Base-by-base conservation (phyloP, 495 filamentous ascomycete species). In the Neurospora tetraspora region DNA sequence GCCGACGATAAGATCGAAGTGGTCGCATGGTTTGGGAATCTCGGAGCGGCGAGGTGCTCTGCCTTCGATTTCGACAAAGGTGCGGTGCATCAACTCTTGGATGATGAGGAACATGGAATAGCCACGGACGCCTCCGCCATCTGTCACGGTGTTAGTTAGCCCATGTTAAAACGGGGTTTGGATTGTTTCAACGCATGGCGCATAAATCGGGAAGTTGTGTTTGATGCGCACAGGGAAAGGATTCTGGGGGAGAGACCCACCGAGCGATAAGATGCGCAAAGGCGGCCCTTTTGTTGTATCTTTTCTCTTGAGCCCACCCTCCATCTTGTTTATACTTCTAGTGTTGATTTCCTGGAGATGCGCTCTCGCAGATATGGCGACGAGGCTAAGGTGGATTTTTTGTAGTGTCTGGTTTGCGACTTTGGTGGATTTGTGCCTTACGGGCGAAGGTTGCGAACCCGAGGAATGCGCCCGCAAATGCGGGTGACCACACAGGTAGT, bases 51-150 rank as follows among this genome's bases (percentile, higher is more conserved):
- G 89, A 69, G 94, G 94, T 18, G 94, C 92, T 75, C 90, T 88
- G 37, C 93, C 93, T 82, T 96, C 91, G 68, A 85, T 87, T 83
- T 96, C 92, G 79, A 96, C 92, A 78, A 94, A 97, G 8, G 92
- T 93, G 42, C 91, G 88, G 82, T 97, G 92, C 96, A 99, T 99
- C 59, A 99, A 86, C 84, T 97, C 94, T 85, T 96, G 93, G 71
- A 99, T 89, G 72, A 98, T 91, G 74, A 97, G 92, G 78, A 97
- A 90, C 88, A 97, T 97, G 69, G 94, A 98, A 85, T 97, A 99
- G 47, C 96, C 96, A 74, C 96, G 90, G 70, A 99, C 94, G 74
- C 96, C 96, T 75, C 96, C 96, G 78, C 96, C 96, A 87, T 98
- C 96, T 97, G 77, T 69, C 61, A 65, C 53, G 27, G 53, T 16